A percentile compares a stretch with the other conserved stretches of the same genome.
phyloP scores from a whole-genome alignment of 2,329 filamentous ascomycete species.

The Lasiodiplodia citricola region DNA sequence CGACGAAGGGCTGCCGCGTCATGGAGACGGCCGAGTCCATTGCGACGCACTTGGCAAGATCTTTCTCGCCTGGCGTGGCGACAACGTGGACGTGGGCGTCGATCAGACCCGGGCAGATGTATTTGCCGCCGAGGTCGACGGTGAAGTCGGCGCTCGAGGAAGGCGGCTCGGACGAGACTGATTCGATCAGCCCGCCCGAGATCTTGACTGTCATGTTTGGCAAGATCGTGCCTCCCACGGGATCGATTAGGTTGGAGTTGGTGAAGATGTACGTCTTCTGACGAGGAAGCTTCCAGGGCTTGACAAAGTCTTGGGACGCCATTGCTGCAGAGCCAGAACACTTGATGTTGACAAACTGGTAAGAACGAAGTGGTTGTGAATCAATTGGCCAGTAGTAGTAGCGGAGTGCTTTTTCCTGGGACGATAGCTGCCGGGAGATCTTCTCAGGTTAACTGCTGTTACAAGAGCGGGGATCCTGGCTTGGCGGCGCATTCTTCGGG shows the following conservation, averaged over 20 bases:
- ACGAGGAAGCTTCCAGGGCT: constrained; percentile 35
- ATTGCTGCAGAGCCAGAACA: neutral
- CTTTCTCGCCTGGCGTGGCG: constrained; percentile 29
- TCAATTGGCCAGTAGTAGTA: neutral
- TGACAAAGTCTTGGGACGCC: constrained; percentile 2
- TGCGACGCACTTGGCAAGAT: constrained; percentile 33
- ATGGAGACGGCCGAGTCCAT: constrained; percentile 46
- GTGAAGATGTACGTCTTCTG: constrained; percentile 42
- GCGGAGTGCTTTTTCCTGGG: neutral
- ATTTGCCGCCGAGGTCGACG: constrained; percentile 52
- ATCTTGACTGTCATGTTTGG: constrained; percentile 28
- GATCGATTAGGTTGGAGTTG: constrained; percentile 54
- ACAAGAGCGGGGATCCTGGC: neutral
- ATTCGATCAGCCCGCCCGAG: constrained; percentile 26
- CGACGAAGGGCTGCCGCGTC: constrained; percentile 56
- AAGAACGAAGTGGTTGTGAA: neutral
- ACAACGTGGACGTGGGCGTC: constrained; percentile 46
- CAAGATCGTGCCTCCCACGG: constrained; percentile 38
- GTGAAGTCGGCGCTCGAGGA: constrained; percentile 27
- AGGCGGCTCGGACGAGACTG: constrained; percentile 3
- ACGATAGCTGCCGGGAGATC: neutral
- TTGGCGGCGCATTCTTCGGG: constrained; percentile 1
- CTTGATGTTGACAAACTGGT: neutral
- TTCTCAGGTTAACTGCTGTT: neutral
- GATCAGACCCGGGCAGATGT: constrained; percentile 57